Evolutionary conservation across 164 flowering plant species (phyloP).

Genomic region (Euptelea pleiosperma): DNA sequence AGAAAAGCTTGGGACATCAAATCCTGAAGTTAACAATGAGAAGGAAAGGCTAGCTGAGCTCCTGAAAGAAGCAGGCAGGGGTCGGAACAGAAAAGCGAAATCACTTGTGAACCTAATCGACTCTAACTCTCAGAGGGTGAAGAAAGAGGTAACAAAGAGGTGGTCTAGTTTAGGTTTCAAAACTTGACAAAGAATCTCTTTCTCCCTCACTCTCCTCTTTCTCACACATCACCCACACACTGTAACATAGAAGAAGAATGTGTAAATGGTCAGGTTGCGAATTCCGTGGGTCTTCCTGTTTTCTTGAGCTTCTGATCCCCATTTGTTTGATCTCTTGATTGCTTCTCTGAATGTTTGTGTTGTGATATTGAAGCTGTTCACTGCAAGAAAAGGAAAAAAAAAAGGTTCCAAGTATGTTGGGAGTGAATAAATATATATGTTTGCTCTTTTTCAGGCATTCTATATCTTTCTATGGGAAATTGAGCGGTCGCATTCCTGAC

Average conservation of each 20-base stretch:
- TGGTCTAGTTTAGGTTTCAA: constrained; percentile 86
- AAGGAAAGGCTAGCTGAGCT: constrained; percentile 89
- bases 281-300: constrained; percentile 35
- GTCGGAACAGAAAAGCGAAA: constrained; percentile 81
- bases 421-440: constrained; percentile 17
- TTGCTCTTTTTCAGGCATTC: constrained; percentile 13
- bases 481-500: too few relatives aligned
- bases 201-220: constrained; percentile 15
- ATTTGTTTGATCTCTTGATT: constrained; percentile 23
- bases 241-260: constrained; percentile 41
- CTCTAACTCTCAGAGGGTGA: constrained; percentile 70
- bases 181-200: constrained; percentile 34
- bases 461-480: too few relatives aligned
- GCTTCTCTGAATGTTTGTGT: constrained; percentile 28
- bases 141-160: constrained; percentile 78
- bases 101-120: constrained; percentile 88
- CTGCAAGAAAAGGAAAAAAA: constrained; percentile 5
- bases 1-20: constrained; percentile 94
- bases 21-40: constrained; percentile 94
- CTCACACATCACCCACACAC: too few relatives aligned
- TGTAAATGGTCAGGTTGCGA: constrained; percentile 39
- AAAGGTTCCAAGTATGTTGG: constrained; percentile 10
- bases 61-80: constrained; percentile 87
- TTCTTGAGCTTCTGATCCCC: constrained; percentile 18
- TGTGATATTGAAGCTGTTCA: constrained; percentile 27